A percentile compares a stretch with the other conserved stretches of the same genome.
These are phyloP conservation scores for Gossypium turneri DNA, from an alignment of 345 rosid species.

Conservation along the genomic window DNA sequence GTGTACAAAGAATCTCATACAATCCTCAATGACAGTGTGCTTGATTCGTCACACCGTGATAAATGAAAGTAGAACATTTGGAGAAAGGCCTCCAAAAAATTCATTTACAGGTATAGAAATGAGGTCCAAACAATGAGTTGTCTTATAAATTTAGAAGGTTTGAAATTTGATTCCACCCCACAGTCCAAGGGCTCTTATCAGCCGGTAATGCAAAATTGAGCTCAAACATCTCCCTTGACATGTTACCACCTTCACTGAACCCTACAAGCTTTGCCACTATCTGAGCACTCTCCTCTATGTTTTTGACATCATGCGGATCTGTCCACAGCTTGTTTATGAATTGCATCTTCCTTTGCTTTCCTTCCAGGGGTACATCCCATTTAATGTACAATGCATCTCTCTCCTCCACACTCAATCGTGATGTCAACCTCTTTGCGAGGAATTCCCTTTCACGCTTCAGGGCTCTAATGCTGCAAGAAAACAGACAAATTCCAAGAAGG, in stretches of 20 bases:
- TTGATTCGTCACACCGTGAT: conserved; percentile 14
- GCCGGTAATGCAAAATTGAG: conserved; percentile 88
- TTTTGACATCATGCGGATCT: conserved; percentile 80
- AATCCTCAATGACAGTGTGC: conserved; percentile 12
- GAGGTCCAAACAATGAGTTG: conserved; percentile 22
- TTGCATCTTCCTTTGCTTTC: conserved; percentile 92
- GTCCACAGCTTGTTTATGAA: conserved; percentile 95
- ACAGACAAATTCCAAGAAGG: not conserved
- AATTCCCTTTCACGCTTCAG: conserved; percentile 86
- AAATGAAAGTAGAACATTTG: conserved; percentile 17
- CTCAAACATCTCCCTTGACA: conserved; percentile 98
- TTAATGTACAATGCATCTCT: conserved; percentile 74
- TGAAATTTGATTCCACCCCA: conserved; percentile 92
- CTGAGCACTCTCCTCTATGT: conserved; percentile 90
- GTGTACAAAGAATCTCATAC: conserved; percentile 19
- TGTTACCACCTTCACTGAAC: conserved; percentile 79
- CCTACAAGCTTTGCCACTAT: conserved; percentile 96
- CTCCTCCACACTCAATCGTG: conserved; percentile 70
- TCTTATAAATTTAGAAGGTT: conserved; percentile 74
- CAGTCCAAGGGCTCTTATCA: conserved; percentile 83
- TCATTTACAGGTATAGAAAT: conserved; percentile 28
- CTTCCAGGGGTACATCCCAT: conserved; percentile 90
- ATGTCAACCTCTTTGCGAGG: conserved; percentile 76
- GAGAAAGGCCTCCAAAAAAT: conserved; percentile 36
- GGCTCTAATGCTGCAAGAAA: conserved; percentile 61